Evolutionary conservation across 1,284 basidiomycete genomes (phyloP), one percentile per base, ranked within the genome.

Genomic region (Vanrija sp.): DNA sequence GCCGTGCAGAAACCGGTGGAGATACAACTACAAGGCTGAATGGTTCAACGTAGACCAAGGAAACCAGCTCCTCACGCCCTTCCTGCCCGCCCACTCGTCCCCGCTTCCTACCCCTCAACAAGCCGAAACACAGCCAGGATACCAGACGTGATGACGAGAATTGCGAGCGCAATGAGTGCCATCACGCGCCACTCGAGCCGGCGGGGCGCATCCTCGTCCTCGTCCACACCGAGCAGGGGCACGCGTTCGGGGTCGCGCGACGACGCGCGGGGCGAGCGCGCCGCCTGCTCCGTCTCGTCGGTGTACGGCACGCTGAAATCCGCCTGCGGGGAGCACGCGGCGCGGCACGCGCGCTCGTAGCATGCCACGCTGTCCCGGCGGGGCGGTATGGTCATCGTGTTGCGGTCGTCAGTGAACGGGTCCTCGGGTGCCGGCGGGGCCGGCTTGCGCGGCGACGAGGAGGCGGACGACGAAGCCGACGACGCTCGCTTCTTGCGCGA

Each of bases 181-280:
- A 28, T 48, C 40, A 48, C 28, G 15, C 23, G 28, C 46, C 52
- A 53, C 1, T 49, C 42, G n/a, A 23, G 6, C 34, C 46, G 19
- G 9, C 26, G 46, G 10, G 39, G 38, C 19, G 25, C n/a, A 5
- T 52, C 40, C 5, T 10, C 23, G 29, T 52, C 52, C 26, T 54
- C 52, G 23, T 54, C 47, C 29, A 29, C 19, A 62, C 71, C 12
- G 78, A 81, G 55, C 69, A 71, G 64, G 60, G 78, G 25, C 79
- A 78, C 61, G 74, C 79, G 40, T 67, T 80, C 23, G 78, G 79
- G 78, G 38, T 60, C 59, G 6, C 26, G 43, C 49, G 39, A 43
- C 19, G 12, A 40, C n/a, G 18, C 25, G 4, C 26, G 49, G n/a
- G 26, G 29, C 25, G 39, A 19, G 45, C 38, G 39, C 28, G 18